A percentile compares a stretch with the other conserved stretches of the same genome.
Evolutionary conservation across 164 flowering plant species (phyloP).

Genomic region (Dillenia suffruticosa): DNA sequence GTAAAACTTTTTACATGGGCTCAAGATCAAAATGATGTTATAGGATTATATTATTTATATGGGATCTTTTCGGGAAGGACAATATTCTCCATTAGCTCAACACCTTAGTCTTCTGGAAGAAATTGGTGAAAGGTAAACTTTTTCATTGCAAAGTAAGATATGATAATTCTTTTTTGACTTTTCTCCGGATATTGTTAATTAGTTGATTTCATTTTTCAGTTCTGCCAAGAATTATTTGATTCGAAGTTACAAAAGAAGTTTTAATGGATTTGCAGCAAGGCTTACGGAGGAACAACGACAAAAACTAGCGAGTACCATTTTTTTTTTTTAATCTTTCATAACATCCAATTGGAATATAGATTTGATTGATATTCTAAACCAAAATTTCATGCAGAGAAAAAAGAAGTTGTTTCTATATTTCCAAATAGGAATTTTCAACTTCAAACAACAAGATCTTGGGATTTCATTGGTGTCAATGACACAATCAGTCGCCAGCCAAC

Average conservation of each 20-base stretch:
- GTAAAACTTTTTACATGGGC: no score
- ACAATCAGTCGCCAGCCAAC: no score
- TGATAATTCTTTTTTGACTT: neutral
- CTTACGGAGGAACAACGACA: slow-evolving; percentile 20
- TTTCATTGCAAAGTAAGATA: neutral
- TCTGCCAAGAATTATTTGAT: slow-evolving; percentile 2
- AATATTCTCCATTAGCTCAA: slow-evolving; percentile 11
- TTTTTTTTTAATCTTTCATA: neutral
- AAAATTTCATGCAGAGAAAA: slow-evolving; percentile 16
- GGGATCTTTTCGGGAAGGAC: slow-evolving; percentile 23
- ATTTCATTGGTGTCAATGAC: no score
- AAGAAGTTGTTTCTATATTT: slow-evolving; percentile 30
- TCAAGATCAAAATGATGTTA: no score
- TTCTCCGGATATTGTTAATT: neutral
- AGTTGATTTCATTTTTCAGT: slow-evolving; percentile 1
- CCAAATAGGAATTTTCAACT: slow-evolving; percentile 15
- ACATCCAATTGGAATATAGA: no score
- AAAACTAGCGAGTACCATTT: slow-evolving; percentile 19
- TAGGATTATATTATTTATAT: slow-evolving; percentile 30
- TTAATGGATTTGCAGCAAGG: slow-evolving; percentile 40
- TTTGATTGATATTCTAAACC: no score
- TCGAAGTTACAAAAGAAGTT: slow-evolving; percentile 31
- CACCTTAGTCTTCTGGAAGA: slow-evolving; percentile 19
- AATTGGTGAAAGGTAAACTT: slow-evolving; percentile 12
- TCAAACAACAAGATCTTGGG: no score